These are phyloP conservation scores for Boletus barrowsii DNA, from an alignment of 768 basidiomycete species.

Conservation along the genomic window DNA sequence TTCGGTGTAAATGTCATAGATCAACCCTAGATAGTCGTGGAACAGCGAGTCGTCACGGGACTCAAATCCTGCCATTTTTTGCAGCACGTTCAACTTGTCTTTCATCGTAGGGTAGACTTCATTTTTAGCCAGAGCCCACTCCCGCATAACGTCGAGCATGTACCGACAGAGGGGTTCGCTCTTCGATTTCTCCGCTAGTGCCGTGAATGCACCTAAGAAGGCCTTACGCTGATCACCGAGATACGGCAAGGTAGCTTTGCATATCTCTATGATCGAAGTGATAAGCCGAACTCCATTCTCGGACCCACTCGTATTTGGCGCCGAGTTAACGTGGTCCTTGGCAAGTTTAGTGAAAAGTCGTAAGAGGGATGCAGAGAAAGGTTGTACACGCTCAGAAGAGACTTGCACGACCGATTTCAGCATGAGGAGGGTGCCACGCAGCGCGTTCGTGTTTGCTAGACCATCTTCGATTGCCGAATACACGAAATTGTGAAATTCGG, in stretches of 20 bases:
- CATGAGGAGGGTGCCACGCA: constrained; percentile 83
- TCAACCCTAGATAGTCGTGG: constrained; percentile 80
- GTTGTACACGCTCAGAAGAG: constrained; percentile 79
- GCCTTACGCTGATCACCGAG: constrained; percentile 85
- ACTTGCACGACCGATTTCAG: constrained; percentile 81
- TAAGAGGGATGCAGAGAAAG: constrained; percentile 70
- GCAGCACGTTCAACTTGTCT: constrained; percentile 87
- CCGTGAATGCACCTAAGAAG: constrained; percentile 72
- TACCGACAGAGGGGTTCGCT: constrained; percentile 75
- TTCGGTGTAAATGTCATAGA: constrained; percentile 93
- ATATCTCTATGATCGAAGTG: constrained; percentile 82
- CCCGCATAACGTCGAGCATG: constrained; percentile 79
- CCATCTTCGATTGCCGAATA: constrained; percentile 75
- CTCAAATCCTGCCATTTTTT: constrained; percentile 86
- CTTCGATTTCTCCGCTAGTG: constrained; percentile 88
- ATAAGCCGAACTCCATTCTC: constrained; percentile 64
- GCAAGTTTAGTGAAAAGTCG: constrained; percentile 81
- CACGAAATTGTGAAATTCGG: constrained; percentile 77
- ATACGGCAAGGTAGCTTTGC: constrained; percentile 72
- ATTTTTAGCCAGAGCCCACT: constrained; percentile 86
- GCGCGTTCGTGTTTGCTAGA: constrained; percentile 63
- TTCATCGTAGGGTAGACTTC: constrained; percentile 91
- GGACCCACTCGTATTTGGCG: constrained; percentile 45
- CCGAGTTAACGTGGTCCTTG: constrained; percentile 78
- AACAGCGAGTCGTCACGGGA: constrained; percentile 75